These are phyloP conservation scores for Mycena galericulata DNA, from an alignment of 768 basidiomycete genomes.

Conservation along the genomic window DNA sequence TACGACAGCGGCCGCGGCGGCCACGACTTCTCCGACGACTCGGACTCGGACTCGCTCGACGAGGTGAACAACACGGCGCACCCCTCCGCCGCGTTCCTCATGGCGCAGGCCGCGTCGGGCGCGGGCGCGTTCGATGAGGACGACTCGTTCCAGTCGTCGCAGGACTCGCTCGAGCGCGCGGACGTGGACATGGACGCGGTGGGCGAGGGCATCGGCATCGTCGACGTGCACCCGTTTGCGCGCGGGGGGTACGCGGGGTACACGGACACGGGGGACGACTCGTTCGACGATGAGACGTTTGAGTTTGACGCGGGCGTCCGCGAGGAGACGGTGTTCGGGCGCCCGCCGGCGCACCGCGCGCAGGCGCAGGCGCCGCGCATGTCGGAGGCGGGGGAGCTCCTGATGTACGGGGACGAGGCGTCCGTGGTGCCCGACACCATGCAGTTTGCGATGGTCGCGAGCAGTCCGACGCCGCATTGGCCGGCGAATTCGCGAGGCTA, in stretches of 20 bases:
- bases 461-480: conserved; percentile 33
- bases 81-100: conserved; percentile 79
- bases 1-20: conserved; percentile 38
- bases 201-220: conserved; percentile 49
- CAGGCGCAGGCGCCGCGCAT: conserved; percentile 38
- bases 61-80: conserved; percentile 69
- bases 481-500: conserved; percentile 14
- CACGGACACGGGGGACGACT: conserved; percentile 53
- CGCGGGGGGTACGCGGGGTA: conserved; percentile 37
- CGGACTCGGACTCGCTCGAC: conserved; percentile 72
- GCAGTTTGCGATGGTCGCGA: conserved; percentile 29
- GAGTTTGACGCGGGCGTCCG: conserved; percentile 61
- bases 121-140: conserved; percentile 55
- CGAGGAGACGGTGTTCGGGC: conserved; percentile 82
- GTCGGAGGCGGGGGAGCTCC: conserved; percentile 76
- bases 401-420: conserved; percentile 73
- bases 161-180: conserved; percentile 65
- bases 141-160: conserved; percentile 55
- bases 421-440: conserved; percentile 54
- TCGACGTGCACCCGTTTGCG: conserved; percentile 73
- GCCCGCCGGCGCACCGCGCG: conserved; percentile 64
- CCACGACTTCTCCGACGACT: conserved; percentile 58
- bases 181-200: conserved; percentile 45
- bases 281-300: conserved; percentile 67
- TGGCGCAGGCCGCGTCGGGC: conserved; percentile 57